Conservation (phyloP, 805 yeast species). For the Debaryomyces castellii region DNA sequence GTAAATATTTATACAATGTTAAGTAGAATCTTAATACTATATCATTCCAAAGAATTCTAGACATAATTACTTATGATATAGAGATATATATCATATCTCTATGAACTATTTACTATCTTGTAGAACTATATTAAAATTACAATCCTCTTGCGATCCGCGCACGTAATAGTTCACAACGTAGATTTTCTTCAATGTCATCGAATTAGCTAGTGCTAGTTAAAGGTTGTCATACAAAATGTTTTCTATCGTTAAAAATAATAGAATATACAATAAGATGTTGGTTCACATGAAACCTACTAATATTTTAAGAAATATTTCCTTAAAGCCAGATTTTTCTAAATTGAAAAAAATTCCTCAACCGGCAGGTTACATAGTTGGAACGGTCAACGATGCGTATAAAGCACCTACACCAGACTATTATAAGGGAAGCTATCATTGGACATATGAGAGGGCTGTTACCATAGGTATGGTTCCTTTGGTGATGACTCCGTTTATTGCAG, state of each 20-base stretch:
- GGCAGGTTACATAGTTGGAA: constrained; percentile 88
- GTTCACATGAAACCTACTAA: neutral
- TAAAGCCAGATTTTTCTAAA: constrained; percentile 46
- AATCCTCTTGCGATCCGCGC: neutral
- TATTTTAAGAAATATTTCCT: constrained; percentile 15
- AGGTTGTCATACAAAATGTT: neutral
- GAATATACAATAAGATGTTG: neutral
- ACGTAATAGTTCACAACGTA: neutral
- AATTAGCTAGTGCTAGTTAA: neutral
- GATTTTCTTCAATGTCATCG: neutral
- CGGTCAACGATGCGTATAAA: constrained; percentile 84
- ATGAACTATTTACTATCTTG: too few species aligned
- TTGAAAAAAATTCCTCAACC: constrained; percentile 70
- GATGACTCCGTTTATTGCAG: constrained; percentile 73
- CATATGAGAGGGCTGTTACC: constrained; percentile 75
- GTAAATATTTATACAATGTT: neutral
- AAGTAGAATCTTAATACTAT: neutral
- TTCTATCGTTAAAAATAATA: neutral
- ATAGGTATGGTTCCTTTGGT: constrained; percentile 74
- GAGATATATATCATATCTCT: neutral
- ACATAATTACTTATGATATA: too few species aligned
- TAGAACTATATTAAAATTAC: neutral
- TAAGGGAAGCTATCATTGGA: constrained; percentile 93
- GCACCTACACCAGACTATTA: constrained; percentile 60
- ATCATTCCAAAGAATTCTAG: neutral